Conservation (phyloP, 345 rosid genomes). For the Camelina hispida region DNA sequence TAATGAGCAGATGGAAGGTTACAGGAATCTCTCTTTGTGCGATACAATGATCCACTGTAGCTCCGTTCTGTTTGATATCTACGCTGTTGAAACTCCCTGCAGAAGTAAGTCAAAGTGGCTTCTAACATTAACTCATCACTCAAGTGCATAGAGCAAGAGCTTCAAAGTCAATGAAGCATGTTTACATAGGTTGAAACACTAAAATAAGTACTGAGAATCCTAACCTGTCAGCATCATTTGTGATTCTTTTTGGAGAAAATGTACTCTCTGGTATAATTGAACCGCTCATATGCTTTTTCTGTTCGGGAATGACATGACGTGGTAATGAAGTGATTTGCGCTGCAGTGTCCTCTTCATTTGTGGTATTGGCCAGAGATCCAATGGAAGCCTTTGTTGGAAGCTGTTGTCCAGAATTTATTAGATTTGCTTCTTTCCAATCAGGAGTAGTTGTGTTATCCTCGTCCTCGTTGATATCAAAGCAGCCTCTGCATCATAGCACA, state of each 20-base stretch:
- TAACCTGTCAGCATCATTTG: conserved; percentile 73
- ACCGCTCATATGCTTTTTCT: conserved; percentile 63
- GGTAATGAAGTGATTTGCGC: conserved; percentile 55
- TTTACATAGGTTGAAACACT: conserved; percentile 7
- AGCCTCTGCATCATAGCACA: conserved; percentile 64
- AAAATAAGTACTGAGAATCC: conserved; percentile 26
- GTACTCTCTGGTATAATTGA: conserved; percentile 58
- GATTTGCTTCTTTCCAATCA: conserved; percentile 54
- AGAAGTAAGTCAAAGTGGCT: conserved; percentile 40
- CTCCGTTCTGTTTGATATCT: conserved; percentile 67
- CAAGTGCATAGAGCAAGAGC: conserved; percentile 36
- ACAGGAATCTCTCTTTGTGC: conserved; percentile 69
- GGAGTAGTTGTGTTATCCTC: conserved; percentile 66
- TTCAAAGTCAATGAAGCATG: conserved; percentile 27
- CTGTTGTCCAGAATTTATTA: conserved; percentile 57
- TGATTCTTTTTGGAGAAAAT: conserved; percentile 57
- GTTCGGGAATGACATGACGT: conserved; percentile 54
- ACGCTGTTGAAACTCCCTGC: conserved; percentile 70
- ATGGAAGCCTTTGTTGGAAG: conserved; percentile 47
- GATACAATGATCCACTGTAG: conserved; percentile 76
- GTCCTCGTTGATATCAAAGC: conserved; percentile 80
- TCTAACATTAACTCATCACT: conserved; percentile 20
- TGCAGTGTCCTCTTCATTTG: conserved; percentile 58
- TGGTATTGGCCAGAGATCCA: conserved; percentile 46
- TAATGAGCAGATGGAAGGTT: conserved; percentile 56